Conservation (phyloP, 495 filamentous ascomycete species). For the Xanthoparmelia taractica region DNA sequence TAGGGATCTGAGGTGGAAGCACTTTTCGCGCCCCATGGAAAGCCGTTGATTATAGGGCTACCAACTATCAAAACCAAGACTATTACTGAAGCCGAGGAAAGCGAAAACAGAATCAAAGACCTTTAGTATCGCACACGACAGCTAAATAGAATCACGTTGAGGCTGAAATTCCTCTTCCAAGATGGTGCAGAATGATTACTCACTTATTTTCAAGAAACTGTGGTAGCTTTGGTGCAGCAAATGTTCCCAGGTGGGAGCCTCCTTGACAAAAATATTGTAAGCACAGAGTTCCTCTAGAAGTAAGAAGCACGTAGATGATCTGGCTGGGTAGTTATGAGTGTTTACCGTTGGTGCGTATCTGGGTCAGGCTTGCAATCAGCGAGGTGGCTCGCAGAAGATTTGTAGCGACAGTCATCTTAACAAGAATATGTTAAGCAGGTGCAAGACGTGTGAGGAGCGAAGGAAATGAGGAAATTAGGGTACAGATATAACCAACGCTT, state of each 20-base stretch:
- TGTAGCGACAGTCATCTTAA: background rate
- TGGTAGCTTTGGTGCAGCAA: background rate
- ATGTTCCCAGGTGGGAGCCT: background rate
- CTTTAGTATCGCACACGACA: background rate
- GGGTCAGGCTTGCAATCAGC: background rate
- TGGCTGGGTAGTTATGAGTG: background rate
- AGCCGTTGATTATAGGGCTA: slow-evolving; percentile 20
- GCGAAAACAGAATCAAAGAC: background rate
- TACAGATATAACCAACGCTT: background rate
- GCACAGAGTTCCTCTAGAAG: background rate
- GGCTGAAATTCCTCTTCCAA: background rate
- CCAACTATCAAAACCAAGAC: background rate
- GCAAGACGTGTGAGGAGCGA: background rate
- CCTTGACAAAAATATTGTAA: background rate
- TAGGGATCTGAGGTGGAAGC: slow-evolving; percentile 29
- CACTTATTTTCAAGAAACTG: background rate
- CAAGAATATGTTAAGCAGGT: background rate
- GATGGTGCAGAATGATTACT: background rate
- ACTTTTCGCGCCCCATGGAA: slow-evolving; percentile 19
- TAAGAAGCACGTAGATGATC: background rate
- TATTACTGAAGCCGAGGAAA: background rate
- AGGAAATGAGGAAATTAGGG: background rate
- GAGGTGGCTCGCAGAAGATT: background rate
- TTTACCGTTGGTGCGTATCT: background rate
- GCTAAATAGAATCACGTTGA: background rate